Evolutionary conservation across 1,139 yeast species (phyloP).

Genomic region (Saccharomyces hybrid): DNA sequence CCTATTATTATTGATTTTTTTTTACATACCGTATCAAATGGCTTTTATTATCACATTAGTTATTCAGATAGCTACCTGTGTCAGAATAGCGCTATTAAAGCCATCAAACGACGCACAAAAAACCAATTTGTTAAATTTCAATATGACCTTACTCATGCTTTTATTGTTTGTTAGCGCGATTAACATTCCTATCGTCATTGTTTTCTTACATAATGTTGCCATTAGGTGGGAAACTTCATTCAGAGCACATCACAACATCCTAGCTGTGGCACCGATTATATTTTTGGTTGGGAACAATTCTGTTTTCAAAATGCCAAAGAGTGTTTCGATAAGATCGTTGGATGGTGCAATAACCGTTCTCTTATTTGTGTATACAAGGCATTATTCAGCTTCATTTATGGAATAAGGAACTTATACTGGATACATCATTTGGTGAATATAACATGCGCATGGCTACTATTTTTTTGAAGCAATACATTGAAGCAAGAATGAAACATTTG

Average conservation of each 20-base stretch:
- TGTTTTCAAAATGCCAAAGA: constrained; percentile 19
- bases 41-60: constrained; percentile 55
- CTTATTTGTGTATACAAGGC: constrained; percentile 41
- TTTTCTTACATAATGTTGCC: constrained; percentile 60
- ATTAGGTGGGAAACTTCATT: constrained; percentile 70
- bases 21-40: constrained; percentile 72
- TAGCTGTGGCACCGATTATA: constrained; percentile 59
- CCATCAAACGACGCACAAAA: constrained; percentile 1
- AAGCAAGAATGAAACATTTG: too few species aligned
- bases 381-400: constrained; percentile 52
- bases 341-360: constrained; percentile 30
- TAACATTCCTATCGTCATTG: constrained; percentile 59
- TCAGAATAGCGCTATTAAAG: constrained; percentile 26
- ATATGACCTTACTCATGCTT: constrained; percentile 46
- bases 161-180: constrained; percentile 66
- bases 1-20: constrained; percentile 41
- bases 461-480: background rate
- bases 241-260: constrained; percentile 64
- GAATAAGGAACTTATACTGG: constrained; percentile 64
- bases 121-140: constrained; percentile 40
- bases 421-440: constrained; percentile 59
- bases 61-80: constrained; percentile 44
- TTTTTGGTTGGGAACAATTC: constrained; percentile 42
- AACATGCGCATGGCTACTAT: constrained; percentile 42
- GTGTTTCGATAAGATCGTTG: constrained; percentile 19